Percentiles rank a stretch among this genome's conserved stretches.
Evolutionary conservation across 768 basidiomycete genomes (phyloP).

Genomic region (Chalciporus chontae): DNA sequence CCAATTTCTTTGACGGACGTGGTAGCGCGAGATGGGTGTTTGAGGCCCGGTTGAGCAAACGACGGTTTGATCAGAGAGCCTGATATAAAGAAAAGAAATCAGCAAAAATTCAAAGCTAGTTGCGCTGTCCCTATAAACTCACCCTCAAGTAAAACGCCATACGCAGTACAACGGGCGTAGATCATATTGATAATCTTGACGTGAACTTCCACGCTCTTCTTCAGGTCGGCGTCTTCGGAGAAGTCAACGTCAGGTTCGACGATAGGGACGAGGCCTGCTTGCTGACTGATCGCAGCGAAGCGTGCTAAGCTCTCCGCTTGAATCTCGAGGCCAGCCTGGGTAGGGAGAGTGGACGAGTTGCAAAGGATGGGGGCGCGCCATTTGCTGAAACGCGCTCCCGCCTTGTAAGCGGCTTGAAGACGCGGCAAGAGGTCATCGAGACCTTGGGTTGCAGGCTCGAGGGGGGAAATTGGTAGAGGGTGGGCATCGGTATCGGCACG

Average conservation of each 20-base stretch:
- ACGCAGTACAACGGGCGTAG: constrained; percentile 41
- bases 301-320: constrained; percentile 47
- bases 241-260: constrained; percentile 54
- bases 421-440: constrained; percentile 43
- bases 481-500: constrained; percentile 49
- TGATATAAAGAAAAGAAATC: constrained; percentile 13
- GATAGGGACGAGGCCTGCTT: constrained; percentile 50
- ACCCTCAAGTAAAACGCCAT: constrained; percentile 51
- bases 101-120: neutral
- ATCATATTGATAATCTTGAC: constrained; percentile 44
- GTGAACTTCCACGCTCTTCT: constrained; percentile 44
- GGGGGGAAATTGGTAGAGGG: constrained; percentile 41
- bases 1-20: constrained; percentile 41
- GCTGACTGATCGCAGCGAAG: constrained; percentile 49
- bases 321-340: constrained; percentile 39
- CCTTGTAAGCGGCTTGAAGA: constrained; percentile 40
- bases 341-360: constrained; percentile 38
- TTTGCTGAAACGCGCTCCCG: constrained; percentile 49
- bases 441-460: constrained; percentile 49
- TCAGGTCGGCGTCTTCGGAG: constrained; percentile 43
- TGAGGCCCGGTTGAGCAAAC: constrained; percentile 47
- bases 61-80: constrained; percentile 51
- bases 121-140: constrained; percentile 1
- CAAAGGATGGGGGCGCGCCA: constrained; percentile 51
- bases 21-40: constrained; percentile 36